Evolutionary conservation across 2,329 filamentous ascomycete genomes (phyloP).

Genomic region (Endothia cerciana): DNA sequence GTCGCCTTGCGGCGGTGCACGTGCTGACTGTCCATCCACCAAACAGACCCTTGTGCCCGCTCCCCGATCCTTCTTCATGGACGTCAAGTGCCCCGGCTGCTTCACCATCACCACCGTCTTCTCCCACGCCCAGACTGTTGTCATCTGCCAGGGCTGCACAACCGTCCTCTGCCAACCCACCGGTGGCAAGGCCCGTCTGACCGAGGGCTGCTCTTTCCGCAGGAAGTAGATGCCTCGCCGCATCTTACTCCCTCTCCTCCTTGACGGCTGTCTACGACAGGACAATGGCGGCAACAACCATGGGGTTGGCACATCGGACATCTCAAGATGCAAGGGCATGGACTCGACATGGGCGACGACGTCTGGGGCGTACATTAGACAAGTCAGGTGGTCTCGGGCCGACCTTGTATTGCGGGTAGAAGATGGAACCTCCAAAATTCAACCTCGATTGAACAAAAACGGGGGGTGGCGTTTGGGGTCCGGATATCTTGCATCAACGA

Average conservation of each 20-base stretch:
- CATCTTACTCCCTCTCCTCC: conserved; percentile 47
- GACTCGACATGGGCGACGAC: conserved; percentile 52
- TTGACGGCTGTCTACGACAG: conserved; percentile 52
- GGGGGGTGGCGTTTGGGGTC: conserved; percentile 72
- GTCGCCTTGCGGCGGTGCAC: neutral
- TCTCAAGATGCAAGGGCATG: conserved; percentile 52
- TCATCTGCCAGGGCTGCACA: conserved; percentile 99
- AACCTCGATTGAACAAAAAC: conserved; percentile 55
- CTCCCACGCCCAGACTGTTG: conserved; percentile 99
- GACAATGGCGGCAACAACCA: conserved; percentile 44
- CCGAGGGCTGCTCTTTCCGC: conserved; percentile 99
- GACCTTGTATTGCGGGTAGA: conserved; percentile 65
- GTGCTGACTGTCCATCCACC: conserved; percentile 5
- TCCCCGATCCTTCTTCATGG: conserved; percentile 99
- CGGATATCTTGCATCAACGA: conserved; percentile 79
- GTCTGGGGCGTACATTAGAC: conserved; percentile 21
- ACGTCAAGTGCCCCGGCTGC: conserved; percentile 99
- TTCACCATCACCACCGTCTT: conserved; percentile 99
- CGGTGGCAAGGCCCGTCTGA: conserved; percentile 97
- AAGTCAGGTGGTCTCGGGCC: conserved; percentile 44
- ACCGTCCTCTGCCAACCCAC: conserved; percentile 99
- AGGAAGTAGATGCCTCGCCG: conserved; percentile 82
- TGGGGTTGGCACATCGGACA: conserved; percentile 56
- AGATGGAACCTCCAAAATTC: conserved; percentile 67
- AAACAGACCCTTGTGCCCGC: conserved; percentile 86